phyloP scores from a whole-genome alignment of 192 early-diverging fungal species.

The Backusella australiensis region DNA sequence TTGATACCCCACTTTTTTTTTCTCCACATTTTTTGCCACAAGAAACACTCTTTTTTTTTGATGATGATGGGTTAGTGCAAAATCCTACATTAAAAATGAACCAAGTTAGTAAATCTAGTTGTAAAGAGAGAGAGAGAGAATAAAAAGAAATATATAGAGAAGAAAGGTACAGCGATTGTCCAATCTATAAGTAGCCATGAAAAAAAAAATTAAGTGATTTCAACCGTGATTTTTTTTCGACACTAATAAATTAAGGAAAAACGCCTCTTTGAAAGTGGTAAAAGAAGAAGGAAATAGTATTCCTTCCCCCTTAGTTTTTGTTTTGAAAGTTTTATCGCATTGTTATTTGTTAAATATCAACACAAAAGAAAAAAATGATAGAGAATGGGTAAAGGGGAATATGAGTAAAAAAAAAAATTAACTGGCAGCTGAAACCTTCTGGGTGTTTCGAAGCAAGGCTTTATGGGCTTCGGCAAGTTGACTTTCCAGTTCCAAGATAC shows the following conservation, averaged over 20 bases:
- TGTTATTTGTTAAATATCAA: slow-evolving; percentile 15
- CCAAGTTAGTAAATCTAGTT: slow-evolving; percentile 1
- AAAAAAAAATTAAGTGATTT: slow-evolving; percentile 15
- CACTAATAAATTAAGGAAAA: slow-evolving; percentile 13
- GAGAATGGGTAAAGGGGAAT: not conserved
- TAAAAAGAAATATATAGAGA: not conserved
- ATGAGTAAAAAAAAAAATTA: not conserved
- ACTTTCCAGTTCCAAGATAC: slow-evolving; percentile 40
- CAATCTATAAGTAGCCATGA: slow-evolving; percentile 18
- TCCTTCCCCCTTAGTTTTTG: not conserved
- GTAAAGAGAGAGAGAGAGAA: not conserved
- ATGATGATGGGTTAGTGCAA: not conserved
- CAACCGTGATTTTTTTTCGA: slow-evolving; percentile 9
- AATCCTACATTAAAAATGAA: not conserved
- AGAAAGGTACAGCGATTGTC: slow-evolving; percentile 4
- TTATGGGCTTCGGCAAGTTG: slow-evolving; percentile 46
- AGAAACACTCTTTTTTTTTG: not conserved
- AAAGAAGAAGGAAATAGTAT: not conserved
- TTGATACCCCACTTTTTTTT: not conserved
- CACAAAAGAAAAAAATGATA: slow-evolving; percentile 1
- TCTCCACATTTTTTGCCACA: not conserved
- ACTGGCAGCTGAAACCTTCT: slow-evolving; percentile 2
- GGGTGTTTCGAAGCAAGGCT: slow-evolving; percentile 18
- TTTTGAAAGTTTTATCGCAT: slow-evolving; percentile 12
- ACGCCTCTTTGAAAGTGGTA: slow-evolving; percentile 7